These are phyloP conservation scores for Theobroma grandiflorum DNA, from an alignment of 441 rosid genomes.

Conservation along the genomic window DNA sequence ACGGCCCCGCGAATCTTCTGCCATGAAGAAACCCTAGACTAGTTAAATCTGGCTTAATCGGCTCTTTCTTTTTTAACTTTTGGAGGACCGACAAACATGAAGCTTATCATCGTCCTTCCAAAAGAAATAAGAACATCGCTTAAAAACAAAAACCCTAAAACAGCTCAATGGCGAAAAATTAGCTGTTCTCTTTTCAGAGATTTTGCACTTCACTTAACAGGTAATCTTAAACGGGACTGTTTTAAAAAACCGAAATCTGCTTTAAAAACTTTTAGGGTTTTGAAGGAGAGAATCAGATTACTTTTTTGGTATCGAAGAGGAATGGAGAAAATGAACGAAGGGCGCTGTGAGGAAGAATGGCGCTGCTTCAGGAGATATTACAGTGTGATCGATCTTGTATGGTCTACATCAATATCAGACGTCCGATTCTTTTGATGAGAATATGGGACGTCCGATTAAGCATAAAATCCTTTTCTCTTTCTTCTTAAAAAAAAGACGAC, in stretches of 20 bases:
- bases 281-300: not conserved
- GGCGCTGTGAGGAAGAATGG: not conserved
- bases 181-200: not conserved
- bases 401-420: not conserved
- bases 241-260: not conserved
- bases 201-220: not conserved
- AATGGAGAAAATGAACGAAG: not conserved
- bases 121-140: not conserved
- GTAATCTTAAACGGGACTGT: not conserved
- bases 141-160: constrained; percentile 12
- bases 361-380: not conserved
- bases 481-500: too few relatives aligned
- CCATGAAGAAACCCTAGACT: constrained; percentile 60
- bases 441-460: constrained; percentile 14
- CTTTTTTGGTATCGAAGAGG: not conserved
- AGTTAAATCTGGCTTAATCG: constrained; percentile 32
- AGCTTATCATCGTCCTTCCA: not conserved
- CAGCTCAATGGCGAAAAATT: not conserved
- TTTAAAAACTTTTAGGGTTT: not conserved
- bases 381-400: not conserved
- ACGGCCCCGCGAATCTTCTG: constrained; percentile 72
- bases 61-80: not conserved
- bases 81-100: not conserved
- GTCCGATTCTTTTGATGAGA: not conserved
- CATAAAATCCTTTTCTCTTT: too few relatives aligned